A percentile compares a stretch with the other conserved stretches of the same genome.
These are phyloP conservation scores for Oryza officinalis DNA, from an alignment of 176 grass and related monocot species.

Conservation along the genomic window DNA sequence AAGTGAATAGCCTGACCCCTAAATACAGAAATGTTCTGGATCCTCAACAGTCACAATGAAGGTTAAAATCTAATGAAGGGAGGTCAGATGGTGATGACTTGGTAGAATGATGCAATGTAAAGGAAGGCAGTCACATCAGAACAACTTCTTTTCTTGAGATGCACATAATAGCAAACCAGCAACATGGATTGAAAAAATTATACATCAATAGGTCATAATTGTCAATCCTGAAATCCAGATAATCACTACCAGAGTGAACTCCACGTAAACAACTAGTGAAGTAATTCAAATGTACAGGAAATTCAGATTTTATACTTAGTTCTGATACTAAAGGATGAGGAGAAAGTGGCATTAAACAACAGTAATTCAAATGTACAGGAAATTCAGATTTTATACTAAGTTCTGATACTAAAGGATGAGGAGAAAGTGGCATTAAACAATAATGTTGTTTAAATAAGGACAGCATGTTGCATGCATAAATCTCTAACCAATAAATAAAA, in stretches of 20 bases:
- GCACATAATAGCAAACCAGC: background rate
- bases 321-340: background rate
- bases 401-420: background rate
- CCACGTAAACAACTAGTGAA: background rate
- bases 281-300: background rate
- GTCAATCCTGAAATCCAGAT: background rate
- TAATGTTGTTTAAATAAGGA: conserved; percentile 12
- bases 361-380: no score
- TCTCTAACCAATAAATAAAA: background rate
- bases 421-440: background rate
- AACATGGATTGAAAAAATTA: background rate
- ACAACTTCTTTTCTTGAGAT: background rate
- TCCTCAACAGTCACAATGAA: background rate
- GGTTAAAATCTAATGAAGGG: background rate
- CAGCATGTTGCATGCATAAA: background rate
- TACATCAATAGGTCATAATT: background rate
- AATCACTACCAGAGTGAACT: background rate
- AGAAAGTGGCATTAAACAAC: background rate
- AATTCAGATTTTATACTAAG: no score
- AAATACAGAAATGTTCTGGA: background rate
- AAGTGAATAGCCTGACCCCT: background rate
- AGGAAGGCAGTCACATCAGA: background rate
- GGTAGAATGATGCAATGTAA: background rate
- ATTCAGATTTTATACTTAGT: conserved; percentile 12
- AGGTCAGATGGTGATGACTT: background rate